Percentiles rank a stretch among this genome's conserved stretches.
phyloP scores from a whole-genome alignment of 352 stramenopile genomes.

The Stramenopiles sp. region DNA sequence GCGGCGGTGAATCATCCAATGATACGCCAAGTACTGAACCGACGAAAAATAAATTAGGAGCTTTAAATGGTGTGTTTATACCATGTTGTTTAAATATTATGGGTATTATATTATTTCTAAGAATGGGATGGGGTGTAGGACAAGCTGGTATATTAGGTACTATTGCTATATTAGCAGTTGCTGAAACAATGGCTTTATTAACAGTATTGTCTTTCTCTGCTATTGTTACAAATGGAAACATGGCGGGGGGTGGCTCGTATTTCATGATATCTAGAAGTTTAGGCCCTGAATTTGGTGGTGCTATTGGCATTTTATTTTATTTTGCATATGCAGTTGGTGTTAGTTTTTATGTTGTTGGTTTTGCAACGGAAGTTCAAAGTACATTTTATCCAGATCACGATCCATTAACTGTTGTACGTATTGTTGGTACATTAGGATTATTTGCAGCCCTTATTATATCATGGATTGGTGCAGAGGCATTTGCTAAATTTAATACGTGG shows the following conservation, averaged over 20 bases:
- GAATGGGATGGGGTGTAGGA: constrained; percentile 49
- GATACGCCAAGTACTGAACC: too few relatives aligned
- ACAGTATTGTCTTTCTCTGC: constrained; percentile 49
- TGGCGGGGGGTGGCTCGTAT: constrained; percentile 28
- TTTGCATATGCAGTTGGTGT: constrained; percentile 42
- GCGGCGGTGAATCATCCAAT: too few relatives aligned
- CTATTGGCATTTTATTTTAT: constrained; percentile 67
- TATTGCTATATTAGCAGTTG: constrained; percentile 40
- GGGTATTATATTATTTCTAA: constrained; percentile 61
- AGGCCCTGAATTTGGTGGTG: constrained; percentile 55
- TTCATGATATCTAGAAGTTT: constrained; percentile 34
- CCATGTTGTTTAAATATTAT: constrained; percentile 68
- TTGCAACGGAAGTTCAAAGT: too few relatives aligned
- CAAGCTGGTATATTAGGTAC: constrained; percentile 51
- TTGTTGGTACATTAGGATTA: constrained; percentile 21
- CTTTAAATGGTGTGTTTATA: constrained; percentile 43
- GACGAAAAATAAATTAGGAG: constrained; percentile 18
- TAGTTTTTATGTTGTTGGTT: too few relatives aligned
- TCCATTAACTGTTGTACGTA: too few relatives aligned
- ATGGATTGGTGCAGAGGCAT: constrained; percentile 39
- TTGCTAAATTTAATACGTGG: constrained; percentile 46
- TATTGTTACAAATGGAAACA: constrained; percentile 57
- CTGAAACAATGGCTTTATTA: constrained; percentile 36
- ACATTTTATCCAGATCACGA: constrained; percentile 32
- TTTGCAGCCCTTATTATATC: constrained; percentile 31